Percentiles rank a stretch among this genome's conserved stretches.
Conservation (phyloP, 2,329 filamentous ascomycete species). For the Zymoseptoria ardabiliae region DNA sequence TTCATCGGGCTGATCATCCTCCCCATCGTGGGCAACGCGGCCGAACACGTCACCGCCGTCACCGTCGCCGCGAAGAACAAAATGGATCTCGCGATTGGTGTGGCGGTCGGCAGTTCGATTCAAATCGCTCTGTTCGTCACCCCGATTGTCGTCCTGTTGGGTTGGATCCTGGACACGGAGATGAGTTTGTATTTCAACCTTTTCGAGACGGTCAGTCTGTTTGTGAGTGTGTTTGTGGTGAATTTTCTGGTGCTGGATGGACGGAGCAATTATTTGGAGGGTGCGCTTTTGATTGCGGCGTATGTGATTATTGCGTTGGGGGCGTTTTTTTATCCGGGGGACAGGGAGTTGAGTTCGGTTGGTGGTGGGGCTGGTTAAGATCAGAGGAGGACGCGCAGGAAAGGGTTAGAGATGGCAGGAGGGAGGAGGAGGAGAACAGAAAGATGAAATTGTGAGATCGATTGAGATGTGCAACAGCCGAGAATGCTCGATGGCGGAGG, state of each 20-base stretch:
- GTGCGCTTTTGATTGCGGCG: conserved; percentile 65
- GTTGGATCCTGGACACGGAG: conserved; percentile 66
- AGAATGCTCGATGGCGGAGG: too few species aligned
- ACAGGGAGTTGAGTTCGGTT: conserved; percentile 35
- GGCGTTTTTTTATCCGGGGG: conserved; percentile 44
- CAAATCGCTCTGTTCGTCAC: conserved; percentile 75
- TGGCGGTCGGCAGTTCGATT: conserved; percentile 72
- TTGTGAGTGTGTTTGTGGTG: conserved; percentile 74
- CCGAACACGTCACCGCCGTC: conserved; percentile 74
- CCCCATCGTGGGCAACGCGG: conserved; percentile 76
- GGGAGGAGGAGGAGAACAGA: not conserved
- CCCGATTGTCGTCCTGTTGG: conserved; percentile 67
- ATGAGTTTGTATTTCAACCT: conserved; percentile 60
- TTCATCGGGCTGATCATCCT: conserved; percentile 76
- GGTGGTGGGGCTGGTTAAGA: conserved; percentile 29
- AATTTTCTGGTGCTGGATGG: conserved; percentile 83
- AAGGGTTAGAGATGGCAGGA: not conserved
- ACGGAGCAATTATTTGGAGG: conserved; percentile 76
- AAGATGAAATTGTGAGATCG: too few species aligned
- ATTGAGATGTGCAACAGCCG: too few species aligned
- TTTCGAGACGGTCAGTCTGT: conserved; percentile 62
- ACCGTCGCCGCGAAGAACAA: conserved; percentile 77
- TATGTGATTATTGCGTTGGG: conserved; percentile 68
- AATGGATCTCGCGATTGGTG: conserved; percentile 75
- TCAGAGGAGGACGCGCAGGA: too few species aligned